These are phyloP conservation scores for Rhodofomes roseus DNA, from an alignment of 1,284 basidiomycete species.

Conservation along the genomic window DNA sequence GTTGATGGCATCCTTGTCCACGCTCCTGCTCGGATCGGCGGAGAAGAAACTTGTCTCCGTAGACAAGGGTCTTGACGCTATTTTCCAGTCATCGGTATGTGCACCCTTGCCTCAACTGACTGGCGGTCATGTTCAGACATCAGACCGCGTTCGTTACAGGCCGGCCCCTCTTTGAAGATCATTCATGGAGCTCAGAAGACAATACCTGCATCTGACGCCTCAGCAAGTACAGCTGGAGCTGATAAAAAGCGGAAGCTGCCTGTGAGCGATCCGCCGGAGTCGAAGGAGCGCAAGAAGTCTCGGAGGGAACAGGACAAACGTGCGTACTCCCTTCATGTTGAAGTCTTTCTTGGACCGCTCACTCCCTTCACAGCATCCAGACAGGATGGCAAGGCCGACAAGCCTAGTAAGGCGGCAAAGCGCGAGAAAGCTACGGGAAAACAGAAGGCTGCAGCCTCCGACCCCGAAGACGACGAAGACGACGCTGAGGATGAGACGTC, in stretches of 20 bases:
- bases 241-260: slow-evolving; percentile 24
- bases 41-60: slow-evolving; percentile 24
- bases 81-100: slow-evolving; percentile 29
- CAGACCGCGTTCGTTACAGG: background rate
- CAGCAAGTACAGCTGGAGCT: background rate
- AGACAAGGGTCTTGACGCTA: slow-evolving; percentile 31
- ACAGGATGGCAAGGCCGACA: background rate
- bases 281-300: slow-evolving; percentile 16
- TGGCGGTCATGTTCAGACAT: background rate
- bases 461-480: background rate
- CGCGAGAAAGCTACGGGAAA: background rate
- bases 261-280: slow-evolving; percentile 2
- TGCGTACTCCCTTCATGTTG: background rate
- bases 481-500: background rate
- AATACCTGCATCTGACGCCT: background rate
- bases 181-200: background rate
- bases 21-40: slow-evolving; percentile 25
- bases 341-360: background rate
- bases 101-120: too few relatives aligned
- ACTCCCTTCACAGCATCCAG: background rate
- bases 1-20: slow-evolving; percentile 29
- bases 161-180: slow-evolving; percentile 2
- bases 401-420: background rate
- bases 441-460: background rate
- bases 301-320: slow-evolving; percentile 8